Base-by-base conservation (phyloP, 2,329 filamentous ascomycete genomes). In the Lasiodiplodia gonubiensis region DNA sequence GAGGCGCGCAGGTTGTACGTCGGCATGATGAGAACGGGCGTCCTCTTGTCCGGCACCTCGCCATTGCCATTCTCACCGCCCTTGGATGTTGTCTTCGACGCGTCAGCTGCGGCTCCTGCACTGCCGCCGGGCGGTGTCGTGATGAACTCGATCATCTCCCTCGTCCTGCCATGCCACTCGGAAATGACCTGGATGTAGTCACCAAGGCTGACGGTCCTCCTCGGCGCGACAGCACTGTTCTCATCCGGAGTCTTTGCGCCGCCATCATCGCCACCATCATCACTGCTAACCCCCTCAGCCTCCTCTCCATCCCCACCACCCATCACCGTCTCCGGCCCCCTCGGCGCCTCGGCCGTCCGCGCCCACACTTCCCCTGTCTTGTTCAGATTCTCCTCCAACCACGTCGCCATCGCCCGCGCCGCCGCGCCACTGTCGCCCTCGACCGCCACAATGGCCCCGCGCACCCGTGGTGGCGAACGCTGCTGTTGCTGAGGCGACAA, bases 371-470 rank as follows among this genome's bases (percentile, higher is more conserved):
- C 85, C 6, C 80, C 82, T 69, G 85, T 84, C 48, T 83, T 85
- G 57, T 79, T 79, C 54, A 90, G 77, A 51, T 80, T 81, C 67
- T 80, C 82, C 68, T 81, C 84, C 73, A 97, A 82, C 72, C 89
- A 90, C 39, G 84, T 83, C 66, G 90, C 85, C 23, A 97, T 86
- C 21, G 86, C 85, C 3, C 84, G 80, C 3, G 92, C 89, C 4
- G 92, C 86, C 11, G 86, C 83, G 1, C 81, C 77, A 67, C 90
- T 86, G 21, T 90, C 85, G 0, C 94, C 94, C 78, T 98, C 94
- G 33, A 98, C 82, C 0, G 92, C 90, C 69, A 98, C 89, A 46
- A 97, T 86, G 0, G 91, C 87, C 0, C 94, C 94, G n/a, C 93
- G 87, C 7, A 83, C 81, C 71, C 73, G 82, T 79, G 68, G 79